phyloP scores from a whole-genome alignment of 108 stramenopile genomes.

The Chaetoceros muelleri region DNA sequence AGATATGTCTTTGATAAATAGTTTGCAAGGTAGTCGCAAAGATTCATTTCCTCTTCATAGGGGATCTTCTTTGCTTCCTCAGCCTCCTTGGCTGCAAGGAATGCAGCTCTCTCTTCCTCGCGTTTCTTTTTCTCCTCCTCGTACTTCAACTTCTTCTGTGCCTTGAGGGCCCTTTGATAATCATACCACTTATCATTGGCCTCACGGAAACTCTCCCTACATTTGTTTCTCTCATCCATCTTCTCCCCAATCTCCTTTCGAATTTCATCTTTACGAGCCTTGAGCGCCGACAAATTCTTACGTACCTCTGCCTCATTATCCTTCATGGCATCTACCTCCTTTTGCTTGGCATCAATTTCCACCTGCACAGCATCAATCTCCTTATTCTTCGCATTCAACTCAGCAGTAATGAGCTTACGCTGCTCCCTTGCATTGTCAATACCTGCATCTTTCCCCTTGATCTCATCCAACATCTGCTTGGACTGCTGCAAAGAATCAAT shows the following conservation, averaged over 20 bases:
- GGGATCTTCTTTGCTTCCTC: constrained; percentile 93
- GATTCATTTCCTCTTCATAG: constrained; percentile 91
- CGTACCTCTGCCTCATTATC: constrained; percentile 55
- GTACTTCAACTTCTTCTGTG: constrained; percentile 74
- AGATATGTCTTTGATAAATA: constrained; percentile 73
- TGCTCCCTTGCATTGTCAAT: constrained; percentile 54
- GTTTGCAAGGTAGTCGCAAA: constrained; percentile 90
- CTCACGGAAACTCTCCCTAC: constrained; percentile 57
- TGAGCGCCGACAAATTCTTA: constrained; percentile 41
- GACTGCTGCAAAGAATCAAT: constrained; percentile 67
- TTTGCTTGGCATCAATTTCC: constrained; percentile 53
- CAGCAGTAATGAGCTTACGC: constrained; percentile 40
- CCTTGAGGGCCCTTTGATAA: constrained; percentile 64
- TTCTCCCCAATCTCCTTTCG: constrained; percentile 60
- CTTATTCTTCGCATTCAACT: constrained; percentile 70
- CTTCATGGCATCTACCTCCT: constrained; percentile 37
- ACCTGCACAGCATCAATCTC: constrained; percentile 76
- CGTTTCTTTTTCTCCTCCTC: constrained; percentile 80
- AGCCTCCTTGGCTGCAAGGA: constrained; percentile 79
- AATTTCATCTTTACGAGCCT: constrained; percentile 62
- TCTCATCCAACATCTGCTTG: constrained; percentile 56
- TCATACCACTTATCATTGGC: constrained; percentile 78
- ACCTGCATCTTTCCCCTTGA: constrained; percentile 58
- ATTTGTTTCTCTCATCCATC: constrained; percentile 70
- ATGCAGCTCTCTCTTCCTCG: constrained; percentile 75